These are phyloP conservation scores for Fistulinella prunicolor DNA, from an alignment of 768 basidiomycete genomes.

Conservation along the genomic window DNA sequence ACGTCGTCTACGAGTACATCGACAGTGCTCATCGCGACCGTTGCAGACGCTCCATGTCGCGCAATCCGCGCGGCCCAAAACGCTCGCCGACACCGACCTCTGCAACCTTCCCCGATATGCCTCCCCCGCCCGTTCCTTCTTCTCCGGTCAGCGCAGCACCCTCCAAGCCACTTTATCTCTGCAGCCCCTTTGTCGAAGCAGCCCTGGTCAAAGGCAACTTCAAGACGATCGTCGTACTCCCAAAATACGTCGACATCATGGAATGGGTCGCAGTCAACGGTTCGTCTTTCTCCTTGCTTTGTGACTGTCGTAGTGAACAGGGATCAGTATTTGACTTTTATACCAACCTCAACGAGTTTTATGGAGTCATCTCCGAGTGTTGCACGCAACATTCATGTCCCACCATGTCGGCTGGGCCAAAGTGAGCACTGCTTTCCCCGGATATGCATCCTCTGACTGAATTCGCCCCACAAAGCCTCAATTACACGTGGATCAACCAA, in stretches of 20 bases:
- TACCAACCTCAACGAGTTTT: constrained; percentile 95
- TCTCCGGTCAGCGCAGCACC: constrained; percentile 31
- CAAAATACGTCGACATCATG: constrained; percentile 93
- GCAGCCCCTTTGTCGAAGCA: constrained; percentile 91
- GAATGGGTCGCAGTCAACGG: constrained; percentile 97
- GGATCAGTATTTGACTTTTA: constrained; percentile 91
- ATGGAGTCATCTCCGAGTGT: constrained; percentile 88
- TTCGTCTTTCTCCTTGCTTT: constrained; percentile 37
- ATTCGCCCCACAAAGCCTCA: constrained; percentile 51
- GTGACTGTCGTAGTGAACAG: not conserved
- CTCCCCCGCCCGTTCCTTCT: constrained; percentile 39
- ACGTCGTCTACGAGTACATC: too few relatives aligned
- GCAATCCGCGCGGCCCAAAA: constrained; percentile 65
- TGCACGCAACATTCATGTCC: constrained; percentile 90
- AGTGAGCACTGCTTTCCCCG: constrained; percentile 49
- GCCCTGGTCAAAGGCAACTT: constrained; percentile 97
- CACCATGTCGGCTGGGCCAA: constrained; percentile 85
- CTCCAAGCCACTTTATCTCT: constrained; percentile 79
- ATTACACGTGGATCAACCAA: constrained; percentile 93
- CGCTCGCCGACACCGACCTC: constrained; percentile 76
- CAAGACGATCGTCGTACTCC: constrained; percentile 95
- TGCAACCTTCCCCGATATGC: constrained; percentile 49
- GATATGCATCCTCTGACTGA: not conserved
- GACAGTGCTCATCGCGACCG: constrained; percentile 11
- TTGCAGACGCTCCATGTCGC: constrained; percentile 69